These are phyloP conservation scores for Tulasnella sp. DNA, from an alignment of 768 basidiomycete genomes.

Conservation along the genomic window DNA sequence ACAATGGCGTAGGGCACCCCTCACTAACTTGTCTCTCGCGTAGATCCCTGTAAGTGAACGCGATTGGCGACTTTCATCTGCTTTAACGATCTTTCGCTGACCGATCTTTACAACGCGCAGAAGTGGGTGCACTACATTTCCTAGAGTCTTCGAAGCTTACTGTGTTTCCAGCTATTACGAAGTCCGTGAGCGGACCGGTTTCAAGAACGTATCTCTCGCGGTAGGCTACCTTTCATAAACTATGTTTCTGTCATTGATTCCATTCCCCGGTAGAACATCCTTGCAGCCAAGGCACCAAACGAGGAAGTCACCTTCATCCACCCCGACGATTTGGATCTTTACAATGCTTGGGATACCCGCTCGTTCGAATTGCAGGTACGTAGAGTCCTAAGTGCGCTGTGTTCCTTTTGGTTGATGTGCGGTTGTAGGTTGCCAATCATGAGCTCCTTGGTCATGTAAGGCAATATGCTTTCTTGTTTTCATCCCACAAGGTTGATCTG, in stretches of 20 bases:
- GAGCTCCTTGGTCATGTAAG: conserved; percentile 66
- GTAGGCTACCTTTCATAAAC: conserved; percentile 32
- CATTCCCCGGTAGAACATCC: conserved; percentile 45
- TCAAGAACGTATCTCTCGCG: conserved; percentile 80
- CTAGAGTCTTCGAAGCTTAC: neutral
- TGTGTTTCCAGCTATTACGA: conserved; percentile 62
- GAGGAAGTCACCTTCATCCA: conserved; percentile 75
- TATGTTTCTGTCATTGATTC: too few relatives aligned
- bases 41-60: conserved; percentile 48
- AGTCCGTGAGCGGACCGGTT: conserved; percentile 66
- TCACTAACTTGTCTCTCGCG: neutral
- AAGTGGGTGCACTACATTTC: neutral
- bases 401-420: neutral
- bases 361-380: conserved; percentile 62
- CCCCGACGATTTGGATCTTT: conserved; percentile 60
- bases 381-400: neutral
- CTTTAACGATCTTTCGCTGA: neutral
- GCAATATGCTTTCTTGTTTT: neutral
- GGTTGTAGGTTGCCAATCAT: conserved; percentile 61
- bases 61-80: neutral
- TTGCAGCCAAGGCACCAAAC: conserved; percentile 81
- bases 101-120: neutral
- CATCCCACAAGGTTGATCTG: neutral
- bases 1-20: conserved; percentile 8
- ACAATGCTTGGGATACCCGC: conserved; percentile 62